Evolutionary conservation across 2,329 filamentous ascomycete species (phyloP).

Genomic region (Didymella pomorum): DNA sequence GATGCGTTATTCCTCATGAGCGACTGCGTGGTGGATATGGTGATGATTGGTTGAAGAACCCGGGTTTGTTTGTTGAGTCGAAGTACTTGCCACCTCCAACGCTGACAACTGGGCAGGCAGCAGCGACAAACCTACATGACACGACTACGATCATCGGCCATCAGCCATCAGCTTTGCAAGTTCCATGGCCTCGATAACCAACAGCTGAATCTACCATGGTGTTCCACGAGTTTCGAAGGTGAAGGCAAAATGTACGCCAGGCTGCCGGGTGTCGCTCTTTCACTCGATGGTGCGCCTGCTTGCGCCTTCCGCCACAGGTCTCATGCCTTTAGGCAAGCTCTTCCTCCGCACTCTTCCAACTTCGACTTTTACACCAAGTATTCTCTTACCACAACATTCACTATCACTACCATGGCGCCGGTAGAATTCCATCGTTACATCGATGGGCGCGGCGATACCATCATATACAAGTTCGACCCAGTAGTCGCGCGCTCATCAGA

Average conservation of each 20-base stretch:
- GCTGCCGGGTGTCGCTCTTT: not conserved
- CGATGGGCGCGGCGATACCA: slow-evolving; percentile 20
- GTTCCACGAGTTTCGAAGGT: not conserved
- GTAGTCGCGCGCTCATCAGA: slow-evolving; percentile 13
- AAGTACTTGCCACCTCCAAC: not conserved
- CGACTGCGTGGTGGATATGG: not conserved
- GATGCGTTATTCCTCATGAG: not conserved
- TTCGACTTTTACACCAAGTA: not conserved
- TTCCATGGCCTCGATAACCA: too few species aligned
- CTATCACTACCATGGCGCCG: slow-evolving; percentile 14
- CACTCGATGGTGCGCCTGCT: not conserved
- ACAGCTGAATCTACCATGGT: not conserved
- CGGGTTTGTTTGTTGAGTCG: not conserved
- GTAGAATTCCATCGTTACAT: slow-evolving; percentile 26
- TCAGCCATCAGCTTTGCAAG: not conserved
- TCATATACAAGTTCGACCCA: slow-evolving; percentile 30
- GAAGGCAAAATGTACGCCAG: not conserved
- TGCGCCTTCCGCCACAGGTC: not conserved
- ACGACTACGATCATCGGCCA: not conserved
- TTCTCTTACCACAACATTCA: not conserved
- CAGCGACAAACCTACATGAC: not conserved
- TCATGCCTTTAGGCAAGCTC: not conserved
- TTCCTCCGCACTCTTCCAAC: not conserved
- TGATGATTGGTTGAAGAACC: not conserved
- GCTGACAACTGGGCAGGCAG: not conserved